A percentile compares a stretch with the other conserved stretches of the same genome.
phyloP scores from a whole-genome alignment of 2,329 filamentous ascomycete species.

The Colletotrichum tabaci region DNA sequence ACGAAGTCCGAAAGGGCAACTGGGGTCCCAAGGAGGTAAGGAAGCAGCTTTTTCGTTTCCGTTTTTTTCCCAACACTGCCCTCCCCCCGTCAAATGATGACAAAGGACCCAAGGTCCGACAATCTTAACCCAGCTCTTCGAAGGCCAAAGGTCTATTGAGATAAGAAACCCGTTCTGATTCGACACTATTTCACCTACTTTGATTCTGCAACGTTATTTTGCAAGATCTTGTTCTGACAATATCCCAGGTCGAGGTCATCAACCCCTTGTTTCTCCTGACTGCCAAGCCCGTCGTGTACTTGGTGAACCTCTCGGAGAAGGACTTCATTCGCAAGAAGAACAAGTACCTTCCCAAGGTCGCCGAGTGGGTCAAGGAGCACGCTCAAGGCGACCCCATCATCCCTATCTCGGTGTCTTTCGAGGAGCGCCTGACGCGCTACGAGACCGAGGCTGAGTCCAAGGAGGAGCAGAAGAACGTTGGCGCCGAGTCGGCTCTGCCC shows the following conservation, averaged over 20 bases:
- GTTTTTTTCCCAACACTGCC: constrained; percentile 31
- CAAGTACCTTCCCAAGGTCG: constrained; percentile 95
- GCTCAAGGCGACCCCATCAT: constrained; percentile 91
- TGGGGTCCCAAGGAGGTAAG: constrained; percentile 97
- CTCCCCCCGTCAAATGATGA: constrained; percentile 82
- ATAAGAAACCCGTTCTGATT: constrained; percentile 67
- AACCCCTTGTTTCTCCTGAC: constrained; percentile 96
- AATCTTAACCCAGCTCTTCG: constrained; percentile 99
- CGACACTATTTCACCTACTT: constrained; percentile 40
- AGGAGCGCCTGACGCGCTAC: constrained; percentile 90
- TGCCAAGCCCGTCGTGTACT: constrained; percentile 96
- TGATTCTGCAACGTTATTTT: constrained; percentile 44
- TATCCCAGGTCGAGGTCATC: constrained; percentile 89
- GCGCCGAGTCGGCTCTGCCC: constrained; percentile 88
- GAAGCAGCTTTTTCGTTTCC: constrained; percentile 47
- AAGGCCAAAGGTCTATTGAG: constrained; percentile 92
- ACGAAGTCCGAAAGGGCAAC: constrained; percentile 91
- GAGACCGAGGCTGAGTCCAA: constrained; percentile 81
- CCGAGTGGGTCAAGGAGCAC: constrained; percentile 95
- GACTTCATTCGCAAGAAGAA: constrained; percentile 99
- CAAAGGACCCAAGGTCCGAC: constrained; percentile 95
- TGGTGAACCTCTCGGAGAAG: constrained; percentile 96
- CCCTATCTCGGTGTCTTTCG: constrained; percentile 91
- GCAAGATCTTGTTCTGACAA: constrained; percentile 48
- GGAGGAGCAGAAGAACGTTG: constrained; percentile 91